Evolutionary conservation across 208 protist genomes (phyloP).

Genomic region (Leishmania tropica): DNA sequence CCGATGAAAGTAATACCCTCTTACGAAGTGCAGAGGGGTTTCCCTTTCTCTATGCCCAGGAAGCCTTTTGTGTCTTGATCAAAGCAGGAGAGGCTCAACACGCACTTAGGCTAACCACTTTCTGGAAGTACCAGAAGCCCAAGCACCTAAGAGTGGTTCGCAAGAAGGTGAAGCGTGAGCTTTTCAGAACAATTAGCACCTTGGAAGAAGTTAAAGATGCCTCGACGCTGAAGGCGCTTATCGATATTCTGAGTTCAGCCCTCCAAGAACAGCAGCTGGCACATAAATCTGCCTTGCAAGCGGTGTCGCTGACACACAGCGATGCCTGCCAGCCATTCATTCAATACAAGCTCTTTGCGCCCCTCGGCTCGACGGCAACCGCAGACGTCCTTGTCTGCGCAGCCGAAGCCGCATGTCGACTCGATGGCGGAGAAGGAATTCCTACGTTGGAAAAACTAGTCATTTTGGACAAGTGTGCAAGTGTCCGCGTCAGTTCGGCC

Average conservation of each 20-base stretch:
- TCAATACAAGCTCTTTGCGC: constrained; percentile 28
- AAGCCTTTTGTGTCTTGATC: constrained; percentile 24
- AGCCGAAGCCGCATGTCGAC: constrained; percentile 19
- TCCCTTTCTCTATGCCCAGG: constrained; percentile 26
- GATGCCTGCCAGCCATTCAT: not conserved
- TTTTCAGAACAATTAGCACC: constrained; percentile 9
- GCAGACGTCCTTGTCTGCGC: constrained; percentile 8
- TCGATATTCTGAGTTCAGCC: constrained; percentile 19
- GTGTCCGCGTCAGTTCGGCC: not conserved
- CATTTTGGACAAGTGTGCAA: constrained; percentile 26
- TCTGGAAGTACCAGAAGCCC: constrained; percentile 14
- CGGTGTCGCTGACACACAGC: constrained; percentile 8
- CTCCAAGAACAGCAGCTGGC: constrained; percentile 22
- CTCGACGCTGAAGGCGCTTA: constrained; percentile 21
- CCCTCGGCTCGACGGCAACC: constrained; percentile 5
- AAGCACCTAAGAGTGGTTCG: not conserved
- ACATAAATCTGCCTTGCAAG: constrained; percentile 1
- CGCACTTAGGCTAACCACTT: constrained; percentile 25
- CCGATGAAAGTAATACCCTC: constrained; percentile 8
- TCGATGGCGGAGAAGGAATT: constrained; percentile 21
- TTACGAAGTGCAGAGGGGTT: constrained; percentile 11
- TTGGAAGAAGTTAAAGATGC: constrained; percentile 28
- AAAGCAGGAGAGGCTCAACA: constrained; percentile 26
- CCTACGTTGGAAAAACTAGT: constrained; percentile 31
- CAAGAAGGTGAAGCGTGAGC: constrained; percentile 12